phyloP scores from a whole-genome alignment of 371 early-diverging fungal species.

The Capillidium heterosporum region DNA sequence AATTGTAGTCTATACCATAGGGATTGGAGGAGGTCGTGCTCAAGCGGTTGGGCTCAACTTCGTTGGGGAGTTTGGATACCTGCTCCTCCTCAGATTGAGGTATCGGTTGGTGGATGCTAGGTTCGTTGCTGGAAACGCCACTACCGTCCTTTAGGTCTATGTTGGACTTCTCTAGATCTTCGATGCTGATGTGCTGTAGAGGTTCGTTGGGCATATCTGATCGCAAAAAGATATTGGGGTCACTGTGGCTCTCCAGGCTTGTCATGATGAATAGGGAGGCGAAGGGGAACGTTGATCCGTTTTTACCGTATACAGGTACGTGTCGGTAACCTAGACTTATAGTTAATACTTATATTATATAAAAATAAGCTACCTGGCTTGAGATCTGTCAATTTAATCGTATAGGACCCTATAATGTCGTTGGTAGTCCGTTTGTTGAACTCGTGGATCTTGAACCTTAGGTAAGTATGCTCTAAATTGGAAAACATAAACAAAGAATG shows the following conservation, averaged over 20 bases:
- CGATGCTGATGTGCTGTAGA: not conserved
- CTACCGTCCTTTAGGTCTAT: no score
- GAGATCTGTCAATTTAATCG: not conserved
- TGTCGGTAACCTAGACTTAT: conserved; percentile 1
- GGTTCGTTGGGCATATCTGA: not conserved
- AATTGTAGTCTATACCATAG: no score
- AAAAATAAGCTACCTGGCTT: not conserved
- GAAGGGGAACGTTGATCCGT: not conserved
- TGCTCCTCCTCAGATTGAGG: no score
- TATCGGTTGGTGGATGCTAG: no score
- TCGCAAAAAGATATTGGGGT: not conserved
- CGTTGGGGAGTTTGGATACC: no score
- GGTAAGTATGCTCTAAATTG: conserved; percentile 26
- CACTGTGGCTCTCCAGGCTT: not conserved
- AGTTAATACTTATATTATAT: not conserved
- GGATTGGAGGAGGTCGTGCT: no score
- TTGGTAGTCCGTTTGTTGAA: conserved; percentile 1
- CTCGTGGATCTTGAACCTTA: conserved; percentile 13
- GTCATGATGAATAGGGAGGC: conserved; percentile 5
- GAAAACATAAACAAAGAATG: conserved; percentile 22
- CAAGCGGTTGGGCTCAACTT: no score
- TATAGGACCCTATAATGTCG: not conserved
- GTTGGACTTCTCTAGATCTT: no score
- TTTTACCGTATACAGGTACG: not conserved
- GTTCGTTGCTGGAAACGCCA: no score